phyloP scores from a whole-genome alignment of 2,329 filamentous ascomycete genomes.

The Aurifilum marmelostoma region DNA sequence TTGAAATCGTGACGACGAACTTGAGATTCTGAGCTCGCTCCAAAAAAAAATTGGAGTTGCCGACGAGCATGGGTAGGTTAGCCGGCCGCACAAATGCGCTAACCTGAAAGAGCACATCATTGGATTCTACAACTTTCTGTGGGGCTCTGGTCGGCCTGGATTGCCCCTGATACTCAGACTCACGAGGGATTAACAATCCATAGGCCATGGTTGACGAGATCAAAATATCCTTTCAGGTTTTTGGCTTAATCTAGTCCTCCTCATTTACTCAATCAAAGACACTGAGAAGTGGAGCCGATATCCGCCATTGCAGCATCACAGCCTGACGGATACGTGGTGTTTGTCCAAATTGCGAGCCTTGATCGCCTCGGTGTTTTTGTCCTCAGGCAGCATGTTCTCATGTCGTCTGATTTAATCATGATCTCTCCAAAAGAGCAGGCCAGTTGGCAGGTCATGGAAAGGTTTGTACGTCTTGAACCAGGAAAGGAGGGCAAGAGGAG shows the following conservation, averaged over 20 bases:
- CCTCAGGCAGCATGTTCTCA: too few species aligned
- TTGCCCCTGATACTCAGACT: not conserved
- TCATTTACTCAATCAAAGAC: not conserved
- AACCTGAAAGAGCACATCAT: slow-evolving; percentile 10
- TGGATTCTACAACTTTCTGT: slow-evolving; percentile 24
- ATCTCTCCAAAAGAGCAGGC: not conserved
- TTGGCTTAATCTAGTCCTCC: not conserved
- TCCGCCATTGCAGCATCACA: not conserved
- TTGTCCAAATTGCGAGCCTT: not conserved
- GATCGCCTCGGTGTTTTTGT: not conserved
- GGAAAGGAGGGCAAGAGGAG: not conserved
- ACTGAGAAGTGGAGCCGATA: not conserved
- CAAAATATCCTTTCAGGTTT: too few species aligned
- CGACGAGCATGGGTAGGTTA: slow-evolving; percentile 28
- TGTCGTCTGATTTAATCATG: too few species aligned
- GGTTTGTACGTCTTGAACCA: not conserved
- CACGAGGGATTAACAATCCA: too few species aligned
- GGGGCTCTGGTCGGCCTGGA: slow-evolving; percentile 7
- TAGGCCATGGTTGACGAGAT: too few species aligned
- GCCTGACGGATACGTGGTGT: not conserved
- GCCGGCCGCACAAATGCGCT: slow-evolving; percentile 21
- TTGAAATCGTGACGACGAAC: slow-evolving; percentile 1
- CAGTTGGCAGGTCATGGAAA: not conserved
- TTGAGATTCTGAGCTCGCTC: slow-evolving; percentile 21
- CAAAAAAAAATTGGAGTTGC: slow-evolving; percentile 30